Base-by-base conservation (phyloP, 495 filamentous ascomycete species). In the Tuber melanosporum region DNA sequence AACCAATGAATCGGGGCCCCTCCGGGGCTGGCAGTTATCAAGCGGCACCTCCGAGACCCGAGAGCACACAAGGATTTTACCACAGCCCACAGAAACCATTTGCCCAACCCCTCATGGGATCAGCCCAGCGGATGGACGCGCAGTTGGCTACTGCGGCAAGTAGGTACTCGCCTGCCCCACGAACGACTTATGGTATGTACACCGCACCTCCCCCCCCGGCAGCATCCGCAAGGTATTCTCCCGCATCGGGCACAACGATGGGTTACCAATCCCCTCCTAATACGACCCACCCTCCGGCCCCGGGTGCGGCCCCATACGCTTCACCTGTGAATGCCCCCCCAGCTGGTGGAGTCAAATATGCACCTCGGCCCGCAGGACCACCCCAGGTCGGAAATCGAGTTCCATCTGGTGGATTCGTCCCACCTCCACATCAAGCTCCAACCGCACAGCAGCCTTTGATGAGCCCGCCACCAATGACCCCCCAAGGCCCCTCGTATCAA, bases 251-350 rank as follows among this genome's bases (percentile, higher is more conserved):
- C 17, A 75, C 86, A 46, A 83, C 82, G 71, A 84, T 83, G 75
- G 82, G 82, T 39, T 86, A 88, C 82, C 81, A 86, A 3, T 84
- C 82, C 73, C 81, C 84, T 32, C 84, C 84, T 36, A 75, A 81
- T 78, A 84, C 84, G 71, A 85, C 88, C 43, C 86, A 88, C 6
- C 19, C 93, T 94, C 84, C 92, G 92, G 75, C 93, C 93, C 14
- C 89, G 93, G 73, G 95, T 93, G 32, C 95, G 92, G 82, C 94
- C 93, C 17, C 86, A 96, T 44, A 94, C 92, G 32, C 90, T 94
- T 80, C 89, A 88, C 62, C 85, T 76, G 43, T 84, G 5, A 83
- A 85, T 62, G 74, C 85, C 10, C 81, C 82, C 71, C 80, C 83
- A 17, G 74, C 75, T 57, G 85, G 85, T 72, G 80, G 42, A 84